These are phyloP conservation scores for Sisymbrium altissimum DNA, from an alignment of 345 rosid species.

Conservation along the genomic window DNA sequence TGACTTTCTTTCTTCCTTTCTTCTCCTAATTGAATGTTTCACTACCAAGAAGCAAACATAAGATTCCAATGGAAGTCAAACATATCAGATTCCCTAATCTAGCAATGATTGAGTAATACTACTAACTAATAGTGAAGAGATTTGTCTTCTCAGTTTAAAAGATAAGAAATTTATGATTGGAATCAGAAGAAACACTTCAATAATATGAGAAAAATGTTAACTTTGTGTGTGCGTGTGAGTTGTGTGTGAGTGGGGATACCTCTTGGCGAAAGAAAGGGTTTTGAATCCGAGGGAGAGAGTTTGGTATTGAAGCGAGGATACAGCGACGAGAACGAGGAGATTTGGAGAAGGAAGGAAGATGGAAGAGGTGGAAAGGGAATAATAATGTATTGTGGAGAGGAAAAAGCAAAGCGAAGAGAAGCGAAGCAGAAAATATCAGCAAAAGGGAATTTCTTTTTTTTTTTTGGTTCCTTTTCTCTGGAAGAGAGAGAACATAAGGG, in stretches of 20 bases:
- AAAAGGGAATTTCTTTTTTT: neutral
- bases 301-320: constrained; percentile 1
- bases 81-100: neutral
- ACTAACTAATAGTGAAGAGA: neutral
- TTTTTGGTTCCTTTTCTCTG: neutral
- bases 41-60: constrained; percentile 9
- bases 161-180: neutral
- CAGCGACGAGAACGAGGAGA: constrained; percentile 33
- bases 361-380: neutral
- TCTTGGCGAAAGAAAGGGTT: neutral
- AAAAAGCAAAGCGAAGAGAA: neutral
- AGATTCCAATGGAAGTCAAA: neutral
- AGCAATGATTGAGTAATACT: neutral
- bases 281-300: constrained; percentile 1
- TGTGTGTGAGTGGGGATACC: no score
- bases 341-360: neutral
- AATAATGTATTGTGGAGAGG: constrained; percentile 2
- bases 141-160: neutral
- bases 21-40: neutral
- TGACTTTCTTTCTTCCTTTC: neutral
- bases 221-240: no score
- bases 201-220: no score
- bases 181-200: no score
- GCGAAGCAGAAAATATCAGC: constrained; percentile 34
- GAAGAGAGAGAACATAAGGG: no score